These are phyloP conservation scores for Sonneratia alba DNA, from an alignment of 345 rosid genomes.

Conservation along the genomic window DNA sequence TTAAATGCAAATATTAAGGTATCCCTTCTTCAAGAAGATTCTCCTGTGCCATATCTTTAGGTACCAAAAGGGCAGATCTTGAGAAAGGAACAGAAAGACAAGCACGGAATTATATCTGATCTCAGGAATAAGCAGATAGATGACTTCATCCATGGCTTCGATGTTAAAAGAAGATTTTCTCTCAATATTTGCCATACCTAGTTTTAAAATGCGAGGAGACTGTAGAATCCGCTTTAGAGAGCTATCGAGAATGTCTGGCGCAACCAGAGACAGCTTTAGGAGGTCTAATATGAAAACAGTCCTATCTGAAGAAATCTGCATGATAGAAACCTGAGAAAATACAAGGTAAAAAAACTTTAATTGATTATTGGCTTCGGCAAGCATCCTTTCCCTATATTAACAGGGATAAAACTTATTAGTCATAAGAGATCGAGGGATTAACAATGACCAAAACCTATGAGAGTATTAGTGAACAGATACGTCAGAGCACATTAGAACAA, in stretches of 20 bases:
- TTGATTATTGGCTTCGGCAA: background rate
- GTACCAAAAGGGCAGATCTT: background rate
- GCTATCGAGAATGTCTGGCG: constrained; percentile 48
- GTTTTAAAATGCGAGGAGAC: constrained; percentile 63
- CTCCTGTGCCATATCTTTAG: background rate
- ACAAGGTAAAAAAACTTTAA: background rate
- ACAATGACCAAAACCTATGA: background rate
- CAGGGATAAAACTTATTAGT: background rate
- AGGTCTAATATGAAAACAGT: constrained; percentile 76
- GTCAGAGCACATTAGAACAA: background rate
- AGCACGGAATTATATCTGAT: background rate
- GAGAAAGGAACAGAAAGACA: background rate
- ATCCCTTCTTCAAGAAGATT: background rate
- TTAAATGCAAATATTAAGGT: background rate
- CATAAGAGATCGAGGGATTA: background rate
- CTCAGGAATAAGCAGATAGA: background rate
- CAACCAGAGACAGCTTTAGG: constrained; percentile 64
- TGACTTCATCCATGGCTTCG: background rate
- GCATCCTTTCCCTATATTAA: background rate
- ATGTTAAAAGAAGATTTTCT: background rate
- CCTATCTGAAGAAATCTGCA: constrained; percentile 79
- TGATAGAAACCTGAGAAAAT: constrained; percentile 75
- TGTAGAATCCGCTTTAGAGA: constrained; percentile 71
- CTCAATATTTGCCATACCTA: constrained; percentile 39
- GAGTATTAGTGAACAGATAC: background rate